These are phyloP conservation scores for Radiomyces spectabilis DNA, from an alignment of 192 early-diverging fungal species.

Conservation along the genomic window DNA sequence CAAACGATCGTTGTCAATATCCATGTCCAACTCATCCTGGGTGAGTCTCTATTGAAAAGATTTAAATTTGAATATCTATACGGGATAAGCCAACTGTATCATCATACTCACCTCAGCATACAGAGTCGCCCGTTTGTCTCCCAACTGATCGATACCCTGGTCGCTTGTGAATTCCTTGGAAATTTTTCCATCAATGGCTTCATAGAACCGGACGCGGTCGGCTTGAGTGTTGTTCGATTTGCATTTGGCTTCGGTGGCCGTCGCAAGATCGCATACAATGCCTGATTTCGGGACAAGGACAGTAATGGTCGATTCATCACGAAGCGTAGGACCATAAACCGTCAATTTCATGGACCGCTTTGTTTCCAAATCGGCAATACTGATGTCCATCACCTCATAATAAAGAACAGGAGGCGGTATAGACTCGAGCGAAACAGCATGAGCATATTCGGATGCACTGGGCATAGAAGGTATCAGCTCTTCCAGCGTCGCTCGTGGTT, in stretches of 20 bases:
- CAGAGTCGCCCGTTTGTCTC: conserved; percentile 23
- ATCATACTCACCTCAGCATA: conserved; percentile 59
- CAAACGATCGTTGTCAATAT: conserved; percentile 26
- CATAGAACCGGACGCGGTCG: conserved; percentile 9
- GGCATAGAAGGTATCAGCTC: conserved; percentile 28
- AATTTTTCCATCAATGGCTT: conserved; percentile 7
- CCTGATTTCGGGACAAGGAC: conserved; percentile 3
- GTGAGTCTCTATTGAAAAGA: conserved; percentile 31
- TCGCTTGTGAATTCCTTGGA: conserved; percentile 20
- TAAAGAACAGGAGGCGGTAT: conserved; percentile 38
- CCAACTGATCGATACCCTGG: conserved; percentile 11
- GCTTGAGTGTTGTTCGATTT: conserved; percentile 8
- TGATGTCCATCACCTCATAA: conserved; percentile 83
- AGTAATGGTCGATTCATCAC: conserved; percentile 47
- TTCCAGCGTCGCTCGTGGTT: not conserved
- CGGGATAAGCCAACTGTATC: too few species aligned
- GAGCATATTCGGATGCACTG: conserved; percentile 1
- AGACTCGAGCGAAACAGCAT: not conserved
- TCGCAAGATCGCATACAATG: not conserved
- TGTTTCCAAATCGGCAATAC: conserved; percentile 72
- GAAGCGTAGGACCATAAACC: conserved; percentile 56
- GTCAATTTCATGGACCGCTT: conserved; percentile 65
- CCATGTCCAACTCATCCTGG: conserved; percentile 36
- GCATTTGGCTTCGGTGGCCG: not conserved
- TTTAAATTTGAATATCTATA: too few species aligned